These are phyloP conservation scores for Wallacemonas collosoma DNA, from an alignment of 208 protist species.

Conservation along the genomic window DNA sequence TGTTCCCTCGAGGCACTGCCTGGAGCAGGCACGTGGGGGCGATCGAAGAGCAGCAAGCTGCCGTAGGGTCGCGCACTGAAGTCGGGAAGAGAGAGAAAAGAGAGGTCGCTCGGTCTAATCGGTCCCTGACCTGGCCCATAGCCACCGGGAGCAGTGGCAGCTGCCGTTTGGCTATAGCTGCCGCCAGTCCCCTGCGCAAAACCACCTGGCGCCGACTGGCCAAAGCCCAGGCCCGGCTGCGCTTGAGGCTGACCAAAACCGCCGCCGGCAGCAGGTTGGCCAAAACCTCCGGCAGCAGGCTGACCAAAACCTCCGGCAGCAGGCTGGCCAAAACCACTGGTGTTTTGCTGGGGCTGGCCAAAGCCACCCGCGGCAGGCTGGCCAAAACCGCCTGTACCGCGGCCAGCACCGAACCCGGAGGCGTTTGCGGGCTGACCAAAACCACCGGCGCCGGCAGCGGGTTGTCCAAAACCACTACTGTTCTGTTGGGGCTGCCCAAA, in stretches of 20 bases:
- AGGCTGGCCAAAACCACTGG: conserved; percentile 26
- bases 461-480: conserved; percentile 39
- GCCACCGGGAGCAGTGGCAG: background rate
- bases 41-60: conserved; percentile 78
- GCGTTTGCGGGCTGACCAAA: conserved; percentile 23
- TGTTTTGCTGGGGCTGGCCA: conserved; percentile 26
- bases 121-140: conserved; percentile 10
- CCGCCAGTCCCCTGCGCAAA: conserved; percentile 42
- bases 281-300: conserved; percentile 19
- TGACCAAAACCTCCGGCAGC: conserved; percentile 37
- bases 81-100: conserved; percentile 78
- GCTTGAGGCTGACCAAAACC: conserved; percentile 31
- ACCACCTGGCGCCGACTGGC: conserved; percentile 26
- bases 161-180: conserved; percentile 41
- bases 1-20: conserved; percentile 25
- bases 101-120: conserved; percentile 35
- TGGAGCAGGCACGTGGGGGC: conserved; percentile 30
- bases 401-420: background rate
- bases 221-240: conserved; percentile 21
- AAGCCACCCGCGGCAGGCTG: conserved; percentile 35
- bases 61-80: conserved; percentile 79
- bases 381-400: conserved; percentile 27
- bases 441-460: conserved; percentile 14
- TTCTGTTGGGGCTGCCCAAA: conserved; percentile 34
- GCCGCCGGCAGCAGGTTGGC: conserved; percentile 29